A percentile compares a stretch with the other conserved stretches of the same genome.
phyloP scores from a whole-genome alignment of 768 basidiomycete species.

The Trametes elegans region DNA sequence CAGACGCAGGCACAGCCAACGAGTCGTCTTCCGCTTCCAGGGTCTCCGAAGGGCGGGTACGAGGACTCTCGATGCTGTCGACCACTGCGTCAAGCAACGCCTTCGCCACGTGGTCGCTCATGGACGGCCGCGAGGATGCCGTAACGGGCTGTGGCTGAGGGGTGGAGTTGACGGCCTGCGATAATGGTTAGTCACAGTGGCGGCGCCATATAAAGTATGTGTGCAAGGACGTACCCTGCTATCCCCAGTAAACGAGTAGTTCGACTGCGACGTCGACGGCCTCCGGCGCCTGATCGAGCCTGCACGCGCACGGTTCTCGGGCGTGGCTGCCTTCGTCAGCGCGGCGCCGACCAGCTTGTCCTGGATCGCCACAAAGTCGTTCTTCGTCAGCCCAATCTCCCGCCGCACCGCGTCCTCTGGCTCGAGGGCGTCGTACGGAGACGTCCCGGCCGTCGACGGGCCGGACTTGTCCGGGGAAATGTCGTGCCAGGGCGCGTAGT shows the following conservation, averaged over 20 bases:
- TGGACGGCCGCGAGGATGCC: conserved; percentile 26
- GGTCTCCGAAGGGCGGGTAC: conserved; percentile 15
- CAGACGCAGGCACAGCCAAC: conserved; percentile 39
- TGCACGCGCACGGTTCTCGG: conserved; percentile 59
- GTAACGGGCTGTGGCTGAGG: conserved; percentile 44
- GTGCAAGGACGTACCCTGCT: conserved; percentile 34
- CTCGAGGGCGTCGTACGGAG: conserved; percentile 51
- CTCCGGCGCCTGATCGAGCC: conserved; percentile 73
- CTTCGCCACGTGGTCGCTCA: conserved; percentile 51
- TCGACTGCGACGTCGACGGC: conserved; percentile 82
- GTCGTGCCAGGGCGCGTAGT: conserved; percentile 65
- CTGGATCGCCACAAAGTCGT: conserved; percentile 71
- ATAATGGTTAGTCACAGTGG: conserved; percentile 10
- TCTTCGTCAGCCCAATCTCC: conserved; percentile 65
- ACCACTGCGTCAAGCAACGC: conserved; percentile 66
- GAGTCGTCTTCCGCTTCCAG: conserved; percentile 10
- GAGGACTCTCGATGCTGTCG: conserved; percentile 48
- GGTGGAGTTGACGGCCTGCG: conserved; percentile 59
- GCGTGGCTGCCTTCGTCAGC: conserved; percentile 51
- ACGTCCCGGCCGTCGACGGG: conserved; percentile 47
- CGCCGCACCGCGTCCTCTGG: conserved; percentile 66
- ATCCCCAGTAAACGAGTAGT: conserved; percentile 59
- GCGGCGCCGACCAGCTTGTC: conserved; percentile 70
- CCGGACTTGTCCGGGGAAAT: conserved; percentile 48
- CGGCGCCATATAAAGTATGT: not conserved